Base-by-base conservation (phyloP, 2,329 filamentous ascomycete genomes). In the Colletotrichum lindemuthianum region DNA sequence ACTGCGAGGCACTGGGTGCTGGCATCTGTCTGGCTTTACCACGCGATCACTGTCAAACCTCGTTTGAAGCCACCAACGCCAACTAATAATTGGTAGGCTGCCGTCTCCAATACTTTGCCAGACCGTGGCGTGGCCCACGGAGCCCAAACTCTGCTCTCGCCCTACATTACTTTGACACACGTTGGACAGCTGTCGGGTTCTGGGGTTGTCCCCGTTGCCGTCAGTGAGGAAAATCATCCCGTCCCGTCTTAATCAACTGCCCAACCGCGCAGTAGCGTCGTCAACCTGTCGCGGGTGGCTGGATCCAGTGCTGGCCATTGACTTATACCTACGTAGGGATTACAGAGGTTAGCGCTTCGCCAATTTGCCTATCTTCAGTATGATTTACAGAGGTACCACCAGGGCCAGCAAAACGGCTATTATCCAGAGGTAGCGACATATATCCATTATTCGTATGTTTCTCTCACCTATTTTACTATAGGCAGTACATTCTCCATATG, bases 81-180 rank as follows among this genome's bases (percentile, higher is more conserved):
- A 64, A 13, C 55, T 43, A 24, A 12, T 32, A 60, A 24, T 24
- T 24, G 24, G 24, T 24, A 24, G 24, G 24, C 24, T 45, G 44
- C 44, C 50, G 57, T 60, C 36, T 44, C 34, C 44, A 15, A 55
- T 43, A 24, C 13, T 15, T 44, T 37, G n/a, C 32, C 50, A 55
- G 49, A 59, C 49, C 54, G 24, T 58, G 44, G 55, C 39, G 24
- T 58, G 44, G 55, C 39, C 37, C 37, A 44, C 49, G 6, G 50
- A n/a, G 44, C 4, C 45, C 39, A 60, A 64, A 55, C 56, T 64
- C 50, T 50, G 57, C 60, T 60, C 55, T 47, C 44, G 57, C 61
- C 43, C 45, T 53, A 34, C 49, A 47, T 56, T 24, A 56, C 57
- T 65, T 65, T 61, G 61, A 65, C 57, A 49, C 61, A 50, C 54